These are phyloP conservation scores for Termitomyces sp. DNA, from an alignment of 768 basidiomycete genomes.

Conservation along the genomic window DNA sequence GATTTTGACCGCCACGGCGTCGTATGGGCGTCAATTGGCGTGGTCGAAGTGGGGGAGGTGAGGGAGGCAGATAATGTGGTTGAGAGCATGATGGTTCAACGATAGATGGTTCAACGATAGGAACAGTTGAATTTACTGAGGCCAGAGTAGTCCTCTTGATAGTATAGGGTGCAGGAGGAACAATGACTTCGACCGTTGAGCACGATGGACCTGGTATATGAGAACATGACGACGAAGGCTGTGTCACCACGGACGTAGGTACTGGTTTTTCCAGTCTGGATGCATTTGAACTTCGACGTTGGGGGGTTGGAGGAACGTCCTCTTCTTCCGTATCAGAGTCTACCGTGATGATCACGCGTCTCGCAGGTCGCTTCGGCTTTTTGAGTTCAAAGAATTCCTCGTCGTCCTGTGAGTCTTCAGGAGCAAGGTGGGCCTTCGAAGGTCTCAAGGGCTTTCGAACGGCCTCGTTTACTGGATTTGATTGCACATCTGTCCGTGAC, in stretches of 20 bases:
- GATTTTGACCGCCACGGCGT: conserved; percentile 32
- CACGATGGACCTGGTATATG: conserved; percentile 12
- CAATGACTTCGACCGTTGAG: conserved; percentile 34
- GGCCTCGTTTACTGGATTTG: conserved; percentile 24
- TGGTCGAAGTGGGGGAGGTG: conserved; percentile 37
- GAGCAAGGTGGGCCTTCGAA: neutral
- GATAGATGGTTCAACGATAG: conserved; percentile 3
- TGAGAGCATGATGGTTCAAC: conserved; percentile 9
- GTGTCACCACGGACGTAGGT: neutral
- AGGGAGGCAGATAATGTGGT: conserved; percentile 18
- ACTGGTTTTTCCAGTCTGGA: neutral
- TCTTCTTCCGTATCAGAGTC: conserved; percentile 40
- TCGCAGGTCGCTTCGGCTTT: conserved; percentile 22
- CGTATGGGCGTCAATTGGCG: conserved; percentile 71
- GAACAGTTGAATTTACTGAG: conserved; percentile 9
- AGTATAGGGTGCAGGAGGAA: conserved; percentile 37
- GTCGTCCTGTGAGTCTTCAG: conserved; percentile 21
- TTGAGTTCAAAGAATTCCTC: conserved; percentile 17
- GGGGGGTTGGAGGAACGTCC: conserved; percentile 8
- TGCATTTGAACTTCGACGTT: conserved; percentile 8
- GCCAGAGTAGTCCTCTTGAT: conserved; percentile 17
- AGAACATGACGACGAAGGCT: conserved; percentile 8
- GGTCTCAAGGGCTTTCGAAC: neutral
- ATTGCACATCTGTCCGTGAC: conserved; percentile 39
- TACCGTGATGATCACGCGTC: conserved; percentile 31